A percentile compares a stretch with the other conserved stretches of the same genome.
These are phyloP conservation scores for Poa pratensis DNA, from an alignment of 176 grass and related monocot species.

Conservation along the genomic window DNA sequence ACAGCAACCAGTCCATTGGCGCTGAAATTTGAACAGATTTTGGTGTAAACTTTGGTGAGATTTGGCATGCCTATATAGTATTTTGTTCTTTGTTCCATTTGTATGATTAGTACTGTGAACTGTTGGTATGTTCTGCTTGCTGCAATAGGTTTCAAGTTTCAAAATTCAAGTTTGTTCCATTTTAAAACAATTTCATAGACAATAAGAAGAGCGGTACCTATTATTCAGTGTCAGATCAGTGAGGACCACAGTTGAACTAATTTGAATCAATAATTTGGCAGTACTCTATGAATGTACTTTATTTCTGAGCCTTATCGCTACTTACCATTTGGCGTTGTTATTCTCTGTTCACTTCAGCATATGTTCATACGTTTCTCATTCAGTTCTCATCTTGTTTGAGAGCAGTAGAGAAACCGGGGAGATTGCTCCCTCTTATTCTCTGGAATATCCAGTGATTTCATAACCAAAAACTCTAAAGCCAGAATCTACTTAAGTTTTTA, in stretches of 20 bases:
- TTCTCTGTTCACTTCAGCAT: not conserved
- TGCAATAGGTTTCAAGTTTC: not conserved
- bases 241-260: not conserved
- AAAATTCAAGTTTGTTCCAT: not conserved
- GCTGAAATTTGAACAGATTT: slow-evolving; percentile 89
- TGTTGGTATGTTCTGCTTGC: slow-evolving; percentile 4
- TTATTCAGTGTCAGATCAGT: not conserved
- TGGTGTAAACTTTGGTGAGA: slow-evolving; percentile 77
- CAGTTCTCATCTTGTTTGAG: not conserved
- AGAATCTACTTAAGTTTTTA: slow-evolving; percentile 4
- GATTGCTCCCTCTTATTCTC: not conserved
- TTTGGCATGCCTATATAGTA: not conserved
- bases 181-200: not conserved
- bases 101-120: not conserved
- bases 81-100: slow-evolving; percentile 2
- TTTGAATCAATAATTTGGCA: not conserved
- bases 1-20: slow-evolving; percentile 63
- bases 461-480: not conserved
- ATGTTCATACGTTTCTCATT: not conserved
- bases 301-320: not conserved
- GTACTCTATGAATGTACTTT: not conserved
- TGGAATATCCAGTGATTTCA: slow-evolving; percentile 13
- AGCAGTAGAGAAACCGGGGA: not conserved
- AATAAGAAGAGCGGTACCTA: slow-evolving; percentile 6
- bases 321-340: not conserved